Conservation (phyloP, 106 monocot species). For the Posidonia australis region DNA sequence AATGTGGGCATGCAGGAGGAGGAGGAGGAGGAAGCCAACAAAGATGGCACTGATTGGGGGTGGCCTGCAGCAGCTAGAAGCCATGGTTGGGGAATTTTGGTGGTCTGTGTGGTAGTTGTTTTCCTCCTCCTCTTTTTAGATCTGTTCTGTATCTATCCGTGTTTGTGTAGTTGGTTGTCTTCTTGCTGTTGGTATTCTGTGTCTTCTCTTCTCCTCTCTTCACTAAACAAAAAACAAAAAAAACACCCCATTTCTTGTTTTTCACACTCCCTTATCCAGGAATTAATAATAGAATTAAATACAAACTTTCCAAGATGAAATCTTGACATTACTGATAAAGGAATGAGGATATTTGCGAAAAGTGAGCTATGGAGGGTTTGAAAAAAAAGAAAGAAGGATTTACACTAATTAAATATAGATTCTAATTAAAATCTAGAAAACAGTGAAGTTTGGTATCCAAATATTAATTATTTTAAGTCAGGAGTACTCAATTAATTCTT, state of each 20-base stretch:
- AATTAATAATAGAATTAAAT: no score
- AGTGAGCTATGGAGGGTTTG: no score
- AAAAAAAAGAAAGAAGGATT: no score
- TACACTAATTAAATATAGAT: no score
- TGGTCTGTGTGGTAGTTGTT: background rate
- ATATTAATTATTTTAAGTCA: no score
- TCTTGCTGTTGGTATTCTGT: background rate
- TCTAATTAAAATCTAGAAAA: no score
- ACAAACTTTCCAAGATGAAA: no score
- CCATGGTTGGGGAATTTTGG: constrained; percentile 10
- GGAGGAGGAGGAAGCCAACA: constrained; percentile 4
- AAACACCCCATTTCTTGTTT: background rate
- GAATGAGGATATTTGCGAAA: no score
- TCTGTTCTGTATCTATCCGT: background rate
- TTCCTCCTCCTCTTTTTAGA: background rate
- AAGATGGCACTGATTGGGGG: constrained; percentile 12
- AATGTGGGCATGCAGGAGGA: background rate
- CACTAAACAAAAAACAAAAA: background rate
- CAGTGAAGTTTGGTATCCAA: no score
- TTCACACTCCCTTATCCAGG: no score
- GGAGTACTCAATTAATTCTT: background rate
- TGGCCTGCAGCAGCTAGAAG: background rate
- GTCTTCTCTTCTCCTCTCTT: background rate
- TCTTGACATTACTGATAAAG: no score
- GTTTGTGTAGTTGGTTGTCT: background rate